Evolutionary conservation across 2,329 filamentous ascomycete genomes (phyloP), one percentile per base, ranked within the genome.

Genomic region (Pestalotiopsis sp.): DNA sequence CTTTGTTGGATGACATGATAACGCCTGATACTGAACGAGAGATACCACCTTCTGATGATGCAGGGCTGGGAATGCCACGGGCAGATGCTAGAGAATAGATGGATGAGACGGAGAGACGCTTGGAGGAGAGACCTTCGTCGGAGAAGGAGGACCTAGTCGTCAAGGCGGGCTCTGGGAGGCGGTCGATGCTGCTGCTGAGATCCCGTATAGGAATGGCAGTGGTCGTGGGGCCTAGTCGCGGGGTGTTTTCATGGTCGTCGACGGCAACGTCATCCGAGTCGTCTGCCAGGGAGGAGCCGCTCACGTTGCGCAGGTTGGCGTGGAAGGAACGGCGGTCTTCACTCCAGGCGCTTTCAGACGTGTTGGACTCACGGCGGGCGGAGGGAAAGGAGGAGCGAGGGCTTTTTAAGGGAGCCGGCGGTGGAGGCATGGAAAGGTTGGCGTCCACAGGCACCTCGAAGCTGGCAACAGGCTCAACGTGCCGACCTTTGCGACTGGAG

Each of bases 21-120:
- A 86, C 75, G 64, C 81, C 80, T 9, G 84, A 82, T 25, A 80
- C 80, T 41, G 82, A 81, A 69, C 86, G 83, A 3, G 64, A 66
- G 68, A 78, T 73, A 58, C 80, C 79, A 58, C 75, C 78, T 58
- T 91, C 88, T 66, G 87, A 87, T 23, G 86, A 87, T 39, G 85
- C 82, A 20, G 86, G 85, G 71, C 86, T 87, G 68, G 82, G 78
- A 36, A 84, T 82, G 39, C 84, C 86, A 60, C 86, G 86, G 66
- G 84, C 87, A 5, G 91, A 92, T 59, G 88, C 87, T 27, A 92
- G 81, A 39, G 92, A 93, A 76, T 92, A 92, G 64, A 93, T 82
- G 0, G 92, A 95, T 7, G 91, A 93, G 69, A 91, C 87, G 27
- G 92, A 94, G 77, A 92, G 84, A 64, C 92, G 89, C 75, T 93